Evolutionary conservation across 1,139 yeast genomes (phyloP).

Genomic region (Pichiaceae sp.): DNA sequence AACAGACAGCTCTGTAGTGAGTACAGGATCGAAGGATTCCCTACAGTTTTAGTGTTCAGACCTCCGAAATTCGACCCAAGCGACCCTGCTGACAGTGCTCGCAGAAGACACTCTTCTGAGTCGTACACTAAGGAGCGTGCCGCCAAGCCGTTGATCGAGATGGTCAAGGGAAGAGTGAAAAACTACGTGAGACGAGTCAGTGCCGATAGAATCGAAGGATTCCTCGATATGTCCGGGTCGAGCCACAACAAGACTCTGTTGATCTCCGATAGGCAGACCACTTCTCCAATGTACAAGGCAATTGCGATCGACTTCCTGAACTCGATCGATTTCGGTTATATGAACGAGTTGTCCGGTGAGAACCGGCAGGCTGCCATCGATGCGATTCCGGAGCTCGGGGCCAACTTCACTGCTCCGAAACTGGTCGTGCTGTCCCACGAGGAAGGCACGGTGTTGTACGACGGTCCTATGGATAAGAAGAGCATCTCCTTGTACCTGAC

Average conservation of each 20-base stretch:
- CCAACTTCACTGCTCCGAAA: conserved; percentile 7
- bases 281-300: conserved; percentile 60
- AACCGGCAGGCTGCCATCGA: conserved; percentile 2
- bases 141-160: conserved; percentile 49
- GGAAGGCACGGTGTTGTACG: conserved; percentile 7
- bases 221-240: conserved; percentile 13
- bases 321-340: conserved; percentile 32
- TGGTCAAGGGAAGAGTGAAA: conserved; percentile 55
- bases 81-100: conserved; percentile 6
- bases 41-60: conserved; percentile 72
- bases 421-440: conserved; percentile 12
- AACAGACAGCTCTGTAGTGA: conserved; percentile 67
- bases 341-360: conserved; percentile 16
- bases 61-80: conserved; percentile 55
- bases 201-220: conserved; percentile 26
- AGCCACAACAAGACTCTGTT: conserved; percentile 32
- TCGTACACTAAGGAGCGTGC: conserved; percentile 63
- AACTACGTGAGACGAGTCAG: conserved; percentile 56
- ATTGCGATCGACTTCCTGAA: conserved; percentile 70
- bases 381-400: conserved; percentile 6
- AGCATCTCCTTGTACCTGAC: conserved; percentile 14
- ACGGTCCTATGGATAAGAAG: conserved; percentile 11
- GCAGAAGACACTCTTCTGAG: conserved; percentile 39
- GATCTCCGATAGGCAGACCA: conserved; percentile 34
- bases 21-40: conserved; percentile 66